Evolutionary conservation across 805 yeast genomes (phyloP), one percentile per base, ranked within the genome.

Genomic region (Metschnikowia corniflorae): DNA sequence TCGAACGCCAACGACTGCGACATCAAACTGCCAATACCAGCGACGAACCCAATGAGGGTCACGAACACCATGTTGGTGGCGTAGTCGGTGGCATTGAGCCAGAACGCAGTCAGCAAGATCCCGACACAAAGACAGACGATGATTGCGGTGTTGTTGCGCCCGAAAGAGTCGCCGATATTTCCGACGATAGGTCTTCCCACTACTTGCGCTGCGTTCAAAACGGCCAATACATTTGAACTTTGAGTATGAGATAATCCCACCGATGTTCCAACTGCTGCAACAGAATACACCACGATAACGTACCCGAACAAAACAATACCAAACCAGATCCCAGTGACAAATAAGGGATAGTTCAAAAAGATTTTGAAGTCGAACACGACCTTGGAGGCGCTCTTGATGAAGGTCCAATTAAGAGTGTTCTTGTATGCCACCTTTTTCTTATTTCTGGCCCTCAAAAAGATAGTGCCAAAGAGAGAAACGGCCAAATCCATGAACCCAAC

Each of bases 111-210:
- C 7, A 61, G 28, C 33, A 63, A 41, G 5, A 64, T 47, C 10
- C 58, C 43, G 13, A 54, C 46, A 6, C 49, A 17, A 6, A 55
- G 28, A 40, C 65, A 49, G n/a, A 55, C 21, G 8, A 41, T 23
- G 0, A 41, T 32, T 0, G 61, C 47, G 9, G 57, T 42, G 42
- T 75, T 77, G 36, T 64, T 48, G 20, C 77, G 59, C 2, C 83
- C 83, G 20, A 65, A 37, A 6, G 44, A 49, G 49, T 74, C 80
- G 15, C 75, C 78, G 7, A 66, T 15, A 26, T 57, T 47, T 1
- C 78, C 78, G 29, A 79, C 68, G 4, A 60, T 33, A 2, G 78
- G 61, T 26, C 84, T 59, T 5, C 83, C 83, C 16, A 75, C 47
- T 1, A 67, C 53, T 32, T 78, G 74, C 25, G 59, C 61, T 14